phyloP scores from a whole-genome alignment of 306 rosid species.

The Herpetospermum pedunculosum region DNA sequence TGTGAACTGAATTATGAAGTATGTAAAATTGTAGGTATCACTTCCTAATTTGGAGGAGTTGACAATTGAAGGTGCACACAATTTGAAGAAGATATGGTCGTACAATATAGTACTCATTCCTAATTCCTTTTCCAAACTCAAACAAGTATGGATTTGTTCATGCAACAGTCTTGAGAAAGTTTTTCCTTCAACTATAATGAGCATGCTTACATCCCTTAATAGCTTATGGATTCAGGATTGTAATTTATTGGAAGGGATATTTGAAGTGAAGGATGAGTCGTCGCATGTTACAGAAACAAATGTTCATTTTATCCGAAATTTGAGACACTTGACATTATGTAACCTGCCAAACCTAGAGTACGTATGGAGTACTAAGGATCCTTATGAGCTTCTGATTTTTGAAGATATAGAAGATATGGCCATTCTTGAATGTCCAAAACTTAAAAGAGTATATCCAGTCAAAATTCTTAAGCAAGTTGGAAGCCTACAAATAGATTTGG shows the following conservation, averaged over 20 bases:
- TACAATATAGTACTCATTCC: neutral
- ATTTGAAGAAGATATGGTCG: neutral
- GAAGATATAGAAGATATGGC: neutral
- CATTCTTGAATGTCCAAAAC: neutral
- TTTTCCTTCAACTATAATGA: neutral
- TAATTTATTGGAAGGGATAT: neutral
- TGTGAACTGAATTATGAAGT: neutral
- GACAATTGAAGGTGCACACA: rapidly evolving
- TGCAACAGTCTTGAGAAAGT: neutral
- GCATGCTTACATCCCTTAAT: neutral
- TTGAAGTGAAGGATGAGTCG: neutral
- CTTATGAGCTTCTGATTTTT: neutral
- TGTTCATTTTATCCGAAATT: neutral
- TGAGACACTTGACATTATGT: neutral
- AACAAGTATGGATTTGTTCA: neutral
- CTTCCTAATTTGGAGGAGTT: neutral
- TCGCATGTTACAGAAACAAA: neutral
- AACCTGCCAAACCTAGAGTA: neutral
- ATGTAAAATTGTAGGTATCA: neutral
- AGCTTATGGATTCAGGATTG: neutral
- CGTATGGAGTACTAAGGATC: neutral
- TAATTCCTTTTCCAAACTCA: neutral
- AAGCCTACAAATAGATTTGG: neutral
- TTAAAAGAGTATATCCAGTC: neutral
- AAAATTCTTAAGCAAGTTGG: neutral